Conservation (phyloP, 139 green algal genomes). For the Micromonas pusilla region DNA sequence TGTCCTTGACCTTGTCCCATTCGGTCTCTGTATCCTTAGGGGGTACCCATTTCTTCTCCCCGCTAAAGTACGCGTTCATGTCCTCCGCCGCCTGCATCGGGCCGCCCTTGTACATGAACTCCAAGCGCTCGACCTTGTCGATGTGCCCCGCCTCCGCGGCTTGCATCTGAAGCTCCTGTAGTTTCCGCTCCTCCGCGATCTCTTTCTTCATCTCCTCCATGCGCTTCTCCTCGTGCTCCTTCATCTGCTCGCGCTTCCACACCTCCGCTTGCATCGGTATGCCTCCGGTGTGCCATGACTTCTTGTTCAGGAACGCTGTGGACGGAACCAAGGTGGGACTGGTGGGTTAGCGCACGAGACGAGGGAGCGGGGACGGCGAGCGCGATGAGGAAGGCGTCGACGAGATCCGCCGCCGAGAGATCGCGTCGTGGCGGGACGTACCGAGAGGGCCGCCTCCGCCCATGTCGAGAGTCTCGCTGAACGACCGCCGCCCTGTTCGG, state of each 20-base stretch:
- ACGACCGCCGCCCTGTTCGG: too few relatives aligned
- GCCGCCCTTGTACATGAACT: slow-evolving; percentile 89
- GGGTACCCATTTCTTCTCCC: not conserved
- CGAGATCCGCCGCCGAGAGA: too few relatives aligned
- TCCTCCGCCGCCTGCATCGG: not conserved
- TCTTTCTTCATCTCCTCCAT: slow-evolving; percentile 73
- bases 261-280: slow-evolving; percentile 30
- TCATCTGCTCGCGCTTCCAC: slow-evolving; percentile 78
- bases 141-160: slow-evolving; percentile 48
- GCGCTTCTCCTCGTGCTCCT: slow-evolving; percentile 61
- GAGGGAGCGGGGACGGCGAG: too few relatives aligned
- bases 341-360: too few relatives aligned
- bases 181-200: slow-evolving; percentile 66
- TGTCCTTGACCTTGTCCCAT: not conserved
- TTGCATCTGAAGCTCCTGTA: slow-evolving; percentile 53
- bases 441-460: too few relatives aligned
- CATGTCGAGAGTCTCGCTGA: too few relatives aligned
- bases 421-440: too few relatives aligned
- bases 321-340: not conserved
- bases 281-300: slow-evolving; percentile 66
- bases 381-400: too few relatives aligned
- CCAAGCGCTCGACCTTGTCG: slow-evolving; percentile 57
- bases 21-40: not conserved
- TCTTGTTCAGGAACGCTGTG: slow-evolving; percentile 75
- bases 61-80: not conserved